Conservation (phyloP, 2,329 filamentous ascomycete species). For the Colletotrichum sansevieriae region DNA sequence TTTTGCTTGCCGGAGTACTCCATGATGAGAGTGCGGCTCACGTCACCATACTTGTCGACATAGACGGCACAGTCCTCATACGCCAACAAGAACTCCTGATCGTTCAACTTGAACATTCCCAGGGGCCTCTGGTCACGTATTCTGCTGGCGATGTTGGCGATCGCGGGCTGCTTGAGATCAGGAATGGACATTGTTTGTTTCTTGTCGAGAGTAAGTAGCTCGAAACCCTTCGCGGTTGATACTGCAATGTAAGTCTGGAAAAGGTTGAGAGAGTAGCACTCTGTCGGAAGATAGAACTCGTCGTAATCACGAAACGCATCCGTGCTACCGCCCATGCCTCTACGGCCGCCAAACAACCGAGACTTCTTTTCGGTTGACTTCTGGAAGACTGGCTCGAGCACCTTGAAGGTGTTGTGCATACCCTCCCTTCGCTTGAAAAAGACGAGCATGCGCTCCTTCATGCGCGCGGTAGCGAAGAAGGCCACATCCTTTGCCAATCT, state of each 20-base stretch:
- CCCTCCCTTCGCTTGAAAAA: conserved; percentile 98
- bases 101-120: conserved; percentile 95
- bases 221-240: conserved; percentile 90
- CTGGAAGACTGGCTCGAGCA: conserved; percentile 94
- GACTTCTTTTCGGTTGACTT: conserved; percentile 89
- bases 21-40: conserved; percentile 95
- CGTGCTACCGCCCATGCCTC: conserved; percentile 76
- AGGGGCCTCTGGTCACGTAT: conserved; percentile 87
- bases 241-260: conserved; percentile 96
- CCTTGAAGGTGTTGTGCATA: conserved; percentile 94
- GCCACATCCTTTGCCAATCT: conserved; percentile 93
- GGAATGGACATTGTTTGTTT: conserved; percentile 96
- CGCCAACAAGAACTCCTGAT: conserved; percentile 91
- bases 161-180: conserved; percentile 82
- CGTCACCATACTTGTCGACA: conserved; percentile 97
- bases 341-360: conserved; percentile 73
- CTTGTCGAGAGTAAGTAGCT: conserved; percentile 96
- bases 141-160: conserved; percentile 86
- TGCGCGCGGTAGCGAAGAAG: conserved; percentile 94
- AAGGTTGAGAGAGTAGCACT: conserved; percentile 94
- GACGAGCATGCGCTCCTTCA: conserved; percentile 95
- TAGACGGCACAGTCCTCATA: conserved; percentile 98
- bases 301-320: conserved; percentile 99
- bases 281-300: conserved; percentile 97
- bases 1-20: conserved; percentile 93